phyloP scores from a whole-genome alignment of 306 rosid species.

The Albizia julibrissin region DNA sequence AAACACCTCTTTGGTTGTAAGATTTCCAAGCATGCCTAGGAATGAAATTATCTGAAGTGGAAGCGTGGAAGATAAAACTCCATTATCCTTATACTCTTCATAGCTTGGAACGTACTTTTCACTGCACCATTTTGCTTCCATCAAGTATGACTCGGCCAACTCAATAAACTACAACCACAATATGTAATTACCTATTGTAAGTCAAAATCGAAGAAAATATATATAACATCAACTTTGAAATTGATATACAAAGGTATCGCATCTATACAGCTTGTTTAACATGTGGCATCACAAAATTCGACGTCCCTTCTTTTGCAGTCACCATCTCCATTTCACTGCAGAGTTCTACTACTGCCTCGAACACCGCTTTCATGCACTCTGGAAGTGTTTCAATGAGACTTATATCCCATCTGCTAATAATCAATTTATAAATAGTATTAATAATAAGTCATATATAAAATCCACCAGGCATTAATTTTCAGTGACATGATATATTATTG shows the following conservation, averaged over 20 bases:
- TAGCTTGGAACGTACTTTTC: constrained; percentile 22
- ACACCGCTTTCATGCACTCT: too few species aligned
- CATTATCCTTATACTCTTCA: constrained; percentile 30
- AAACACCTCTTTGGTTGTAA: constrained; percentile 32
- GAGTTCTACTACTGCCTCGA: too few species aligned
- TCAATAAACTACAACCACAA: neutral
- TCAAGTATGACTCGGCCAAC: neutral
- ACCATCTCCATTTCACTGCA: too few species aligned
- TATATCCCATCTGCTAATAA: too few species aligned
- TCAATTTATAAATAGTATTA: too few species aligned
- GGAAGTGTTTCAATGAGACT: too few species aligned
- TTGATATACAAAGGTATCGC: neutral
- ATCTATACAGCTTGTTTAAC: constrained; percentile 6
- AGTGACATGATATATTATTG: neutral
- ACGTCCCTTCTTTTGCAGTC: too few species aligned
- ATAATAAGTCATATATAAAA: too few species aligned
- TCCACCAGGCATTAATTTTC: too few species aligned
- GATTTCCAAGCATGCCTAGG: constrained; percentile 23
- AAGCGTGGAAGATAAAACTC: neutral
- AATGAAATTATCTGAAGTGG: neutral
- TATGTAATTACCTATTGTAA: neutral
- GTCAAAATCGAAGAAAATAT: neutral
- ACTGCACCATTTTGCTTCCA: constrained; percentile 34
- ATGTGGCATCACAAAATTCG: too few species aligned
- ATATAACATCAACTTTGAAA: neutral